Conservation (phyloP, 2,329 filamentous ascomycete genomes). For the Ilyonectria mors-panacis region DNA sequence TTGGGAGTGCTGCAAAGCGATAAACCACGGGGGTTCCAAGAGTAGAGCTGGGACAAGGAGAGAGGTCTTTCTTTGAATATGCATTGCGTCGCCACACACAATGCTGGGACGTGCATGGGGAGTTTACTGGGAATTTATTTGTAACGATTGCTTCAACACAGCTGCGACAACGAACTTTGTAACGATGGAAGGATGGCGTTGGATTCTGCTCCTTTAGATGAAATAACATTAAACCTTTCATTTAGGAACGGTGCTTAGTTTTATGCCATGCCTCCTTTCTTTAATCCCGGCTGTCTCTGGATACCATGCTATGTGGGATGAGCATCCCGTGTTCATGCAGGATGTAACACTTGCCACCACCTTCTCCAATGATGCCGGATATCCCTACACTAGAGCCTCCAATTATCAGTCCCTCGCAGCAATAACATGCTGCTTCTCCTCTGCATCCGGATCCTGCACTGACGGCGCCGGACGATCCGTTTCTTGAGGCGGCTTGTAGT, state of each 20-base stretch:
- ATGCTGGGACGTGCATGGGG: conserved; percentile 28
- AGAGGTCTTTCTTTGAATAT: not conserved
- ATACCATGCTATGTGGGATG: conserved; percentile 4
- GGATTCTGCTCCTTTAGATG: conserved; percentile 28
- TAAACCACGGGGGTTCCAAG: not conserved
- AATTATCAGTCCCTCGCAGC: conserved; percentile 39
- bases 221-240: conserved; percentile 8
- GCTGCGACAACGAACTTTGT: conserved; percentile 15
- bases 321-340: not conserved
- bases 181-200: conserved; percentile 28
- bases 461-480: conserved; percentile 64
- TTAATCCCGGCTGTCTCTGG: not conserved
- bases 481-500: conserved; percentile 71
- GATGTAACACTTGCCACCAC: not conserved
- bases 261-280: not conserved
- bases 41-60: not conserved
- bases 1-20: not conserved
- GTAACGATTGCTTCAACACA: conserved; percentile 19
- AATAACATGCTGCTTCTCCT: conserved; percentile 48
- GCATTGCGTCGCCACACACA: conserved; percentile 3
- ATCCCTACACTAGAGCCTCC: not conserved
- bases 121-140: conserved; percentile 33
- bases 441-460: conserved; percentile 52
- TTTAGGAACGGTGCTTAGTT: conserved; percentile 2
- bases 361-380: conserved; percentile 10